These are phyloP conservation scores for Xylogone sp. DNA, from an alignment of 2,329 filamentous ascomycete species.

Conservation along the genomic window DNA sequence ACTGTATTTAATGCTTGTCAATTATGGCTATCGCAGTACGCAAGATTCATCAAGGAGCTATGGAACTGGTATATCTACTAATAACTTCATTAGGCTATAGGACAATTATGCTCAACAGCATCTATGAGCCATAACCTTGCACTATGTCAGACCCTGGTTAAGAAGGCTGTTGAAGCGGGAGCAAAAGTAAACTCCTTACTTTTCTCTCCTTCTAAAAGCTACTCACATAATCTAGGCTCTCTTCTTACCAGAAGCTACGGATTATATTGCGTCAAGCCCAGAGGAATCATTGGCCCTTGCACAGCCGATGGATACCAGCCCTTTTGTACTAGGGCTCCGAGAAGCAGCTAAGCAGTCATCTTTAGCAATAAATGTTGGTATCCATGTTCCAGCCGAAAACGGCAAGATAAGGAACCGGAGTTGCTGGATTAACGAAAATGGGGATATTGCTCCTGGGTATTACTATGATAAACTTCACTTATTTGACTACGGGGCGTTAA, in stretches of 20 bases:
- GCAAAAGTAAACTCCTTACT: slow-evolving; percentile 59
- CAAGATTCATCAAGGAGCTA: neutral
- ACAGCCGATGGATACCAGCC: slow-evolving; percentile 58
- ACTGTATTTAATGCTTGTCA: neutral
- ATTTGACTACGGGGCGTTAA: slow-evolving; percentile 69
- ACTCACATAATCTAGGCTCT: slow-evolving; percentile 52
- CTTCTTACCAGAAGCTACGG: slow-evolving; percentile 80
- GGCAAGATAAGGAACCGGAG: slow-evolving; percentile 58
- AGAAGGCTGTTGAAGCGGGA: slow-evolving; percentile 69
- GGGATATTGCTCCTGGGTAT: slow-evolving; percentile 46
- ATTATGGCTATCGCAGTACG: slow-evolving; percentile 28
- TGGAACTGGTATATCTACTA: slow-evolving; percentile 3
- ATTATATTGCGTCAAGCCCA: slow-evolving; percentile 70
- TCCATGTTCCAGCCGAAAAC: slow-evolving; percentile 65
- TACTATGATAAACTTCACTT: slow-evolving; percentile 88
- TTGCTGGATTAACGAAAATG: slow-evolving; percentile 61
- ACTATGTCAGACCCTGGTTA: slow-evolving; percentile 70
- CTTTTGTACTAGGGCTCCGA: slow-evolving; percentile 74
- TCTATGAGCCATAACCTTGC: slow-evolving; percentile 74
- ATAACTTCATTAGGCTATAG: slow-evolving; percentile 61
- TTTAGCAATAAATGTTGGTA: slow-evolving; percentile 78
- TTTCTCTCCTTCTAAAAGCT: slow-evolving; percentile 4
- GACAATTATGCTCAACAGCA: slow-evolving; percentile 83
- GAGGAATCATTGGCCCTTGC: slow-evolving; percentile 69
- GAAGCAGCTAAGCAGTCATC: slow-evolving; percentile 58